Evolutionary conservation across 768 basidiomycete species (phyloP).

Genomic region (Boletales sp.): DNA sequence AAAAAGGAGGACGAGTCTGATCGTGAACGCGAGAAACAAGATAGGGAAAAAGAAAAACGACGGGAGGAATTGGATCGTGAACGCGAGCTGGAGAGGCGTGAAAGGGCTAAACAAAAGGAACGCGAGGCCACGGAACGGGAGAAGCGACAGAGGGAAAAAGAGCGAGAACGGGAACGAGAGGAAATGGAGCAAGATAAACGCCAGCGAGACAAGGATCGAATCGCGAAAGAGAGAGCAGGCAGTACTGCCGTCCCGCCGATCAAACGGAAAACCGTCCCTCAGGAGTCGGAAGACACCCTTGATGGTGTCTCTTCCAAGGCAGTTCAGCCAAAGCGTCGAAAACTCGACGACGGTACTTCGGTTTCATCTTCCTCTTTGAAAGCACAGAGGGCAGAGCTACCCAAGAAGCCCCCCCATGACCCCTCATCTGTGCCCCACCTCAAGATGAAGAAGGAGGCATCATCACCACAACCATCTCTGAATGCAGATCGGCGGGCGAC

Average conservation of each 20-base stretch:
- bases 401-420: slow-evolving; percentile 38
- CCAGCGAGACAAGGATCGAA: slow-evolving; percentile 23
- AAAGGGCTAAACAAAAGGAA: slow-evolving; percentile 17
- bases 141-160: slow-evolving; percentile 23
- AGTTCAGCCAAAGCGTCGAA: slow-evolving; percentile 39
- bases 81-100: slow-evolving; percentile 17
- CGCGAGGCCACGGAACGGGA: slow-evolving; percentile 23
- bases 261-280: slow-evolving; percentile 40
- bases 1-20: slow-evolving; percentile 16
- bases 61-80: slow-evolving; percentile 22
- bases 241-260: slow-evolving; percentile 8
- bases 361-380: slow-evolving; percentile 13
- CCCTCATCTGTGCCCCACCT: slow-evolving; percentile 17
- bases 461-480: slow-evolving; percentile 18
- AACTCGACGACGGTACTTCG: slow-evolving; percentile 34
- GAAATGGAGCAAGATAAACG: slow-evolving; percentile 17
- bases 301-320: slow-evolving; percentile 19
- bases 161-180: slow-evolving; percentile 21
- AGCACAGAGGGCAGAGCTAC: slow-evolving; percentile 25
- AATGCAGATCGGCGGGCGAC: slow-evolving; percentile 11
- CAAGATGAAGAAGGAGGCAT: slow-evolving; percentile 39
- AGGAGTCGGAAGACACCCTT: slow-evolving; percentile 29
- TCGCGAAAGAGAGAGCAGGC: slow-evolving; percentile 20
- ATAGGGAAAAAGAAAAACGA: slow-evolving; percentile 19
- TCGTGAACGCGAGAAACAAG: slow-evolving; percentile 22